Conservation (phyloP, 2,329 filamentous ascomycete species). For the Beauveria rudraprayagi region DNA sequence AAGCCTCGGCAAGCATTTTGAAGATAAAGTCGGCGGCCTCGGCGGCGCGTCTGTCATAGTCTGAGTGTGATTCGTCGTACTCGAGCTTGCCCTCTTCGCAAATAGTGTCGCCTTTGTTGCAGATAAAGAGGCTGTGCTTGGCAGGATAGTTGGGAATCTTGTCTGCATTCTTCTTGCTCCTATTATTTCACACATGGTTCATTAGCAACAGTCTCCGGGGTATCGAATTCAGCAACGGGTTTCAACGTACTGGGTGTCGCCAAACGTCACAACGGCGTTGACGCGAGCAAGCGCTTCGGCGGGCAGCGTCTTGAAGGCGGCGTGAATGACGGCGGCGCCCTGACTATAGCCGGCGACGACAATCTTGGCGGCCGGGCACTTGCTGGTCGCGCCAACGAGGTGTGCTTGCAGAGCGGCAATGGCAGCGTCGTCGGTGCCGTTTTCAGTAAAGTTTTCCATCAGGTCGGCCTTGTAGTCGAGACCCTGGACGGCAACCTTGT, state of each 20-base stretch:
- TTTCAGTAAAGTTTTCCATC: constrained; percentile 23
- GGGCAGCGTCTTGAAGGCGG: constrained; percentile 19
- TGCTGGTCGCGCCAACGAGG: constrained; percentile 22
- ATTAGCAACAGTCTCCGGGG: not conserved
- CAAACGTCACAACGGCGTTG: constrained; percentile 20
- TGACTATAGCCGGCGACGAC: constrained; percentile 34
- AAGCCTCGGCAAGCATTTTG: not conserved
- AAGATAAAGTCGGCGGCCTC: constrained; percentile 5
- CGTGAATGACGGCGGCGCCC: constrained; percentile 22
- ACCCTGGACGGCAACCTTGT: constrained; percentile 16
- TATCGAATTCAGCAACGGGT: no score
- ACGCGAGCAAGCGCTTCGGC: constrained; percentile 18
- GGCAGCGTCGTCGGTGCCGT: constrained; percentile 24
- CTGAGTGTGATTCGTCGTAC: constrained; percentile 28
- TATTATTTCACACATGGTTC: not conserved
- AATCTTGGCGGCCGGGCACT: constrained; percentile 29
- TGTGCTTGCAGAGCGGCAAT: constrained; percentile 23
- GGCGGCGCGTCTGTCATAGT: constrained; percentile 26
- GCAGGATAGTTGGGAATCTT: constrained; percentile 27
- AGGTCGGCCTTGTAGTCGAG: constrained; percentile 29
- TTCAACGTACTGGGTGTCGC: constrained; percentile 17
- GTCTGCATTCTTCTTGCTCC: constrained; percentile 23
- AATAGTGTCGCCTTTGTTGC: constrained; percentile 30
- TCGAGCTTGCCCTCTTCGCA: constrained; percentile 26
- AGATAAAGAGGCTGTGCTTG: constrained; percentile 32